A percentile compares a stretch with the other conserved stretches of the same genome.
phyloP scores from a whole-genome alignment of 2,329 filamentous ascomycete genomes.

The Nigrospora oryzae region DNA sequence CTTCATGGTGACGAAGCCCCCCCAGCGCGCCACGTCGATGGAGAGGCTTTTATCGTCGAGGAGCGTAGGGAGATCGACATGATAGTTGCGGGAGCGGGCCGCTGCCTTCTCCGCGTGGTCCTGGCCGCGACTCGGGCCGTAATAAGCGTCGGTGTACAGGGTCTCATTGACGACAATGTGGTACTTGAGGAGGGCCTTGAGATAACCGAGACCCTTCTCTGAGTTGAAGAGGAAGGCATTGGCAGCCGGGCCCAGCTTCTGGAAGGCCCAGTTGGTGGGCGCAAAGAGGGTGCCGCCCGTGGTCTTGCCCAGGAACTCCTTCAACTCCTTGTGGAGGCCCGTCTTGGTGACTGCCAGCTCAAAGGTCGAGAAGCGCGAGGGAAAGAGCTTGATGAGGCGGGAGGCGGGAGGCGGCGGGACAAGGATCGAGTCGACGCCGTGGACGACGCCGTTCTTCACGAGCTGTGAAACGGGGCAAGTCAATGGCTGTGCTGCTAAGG shows the following conservation, averaged over 20 bases:
- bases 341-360: slow-evolving; percentile 68
- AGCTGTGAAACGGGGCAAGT: slow-evolving; percentile 29
- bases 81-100: slow-evolving; percentile 39
- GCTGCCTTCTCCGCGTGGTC: slow-evolving; percentile 17
- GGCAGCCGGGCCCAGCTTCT: slow-evolving; percentile 59
- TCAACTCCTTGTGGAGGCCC: slow-evolving; percentile 53
- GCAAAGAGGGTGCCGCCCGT: slow-evolving; percentile 72
- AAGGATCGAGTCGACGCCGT: slow-evolving; percentile 68
- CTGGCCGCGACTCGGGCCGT: slow-evolving; percentile 29
- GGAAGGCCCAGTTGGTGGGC: slow-evolving; percentile 74
- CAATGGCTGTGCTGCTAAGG: slow-evolving; percentile 1
- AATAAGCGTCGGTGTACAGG: slow-evolving; percentile 72
- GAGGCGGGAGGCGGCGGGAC: slow-evolving; percentile 61
- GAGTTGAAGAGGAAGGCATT: slow-evolving; percentile 84
- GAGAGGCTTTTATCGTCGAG: slow-evolving; percentile 57
- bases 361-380: slow-evolving; percentile 69
- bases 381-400: slow-evolving; percentile 52
- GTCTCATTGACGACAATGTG: slow-evolving; percentile 24
- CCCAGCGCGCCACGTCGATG: slow-evolving; percentile 62
- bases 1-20: slow-evolving; percentile 61
- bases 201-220: slow-evolving; percentile 61
- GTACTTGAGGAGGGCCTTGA: slow-evolving; percentile 54
- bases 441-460: slow-evolving; percentile 73
- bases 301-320: slow-evolving; percentile 41
- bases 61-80: slow-evolving; percentile 65